Evolutionary conservation across 176 grass and related monocot species (phyloP).

Genomic region (Oryza officinalis): DNA sequence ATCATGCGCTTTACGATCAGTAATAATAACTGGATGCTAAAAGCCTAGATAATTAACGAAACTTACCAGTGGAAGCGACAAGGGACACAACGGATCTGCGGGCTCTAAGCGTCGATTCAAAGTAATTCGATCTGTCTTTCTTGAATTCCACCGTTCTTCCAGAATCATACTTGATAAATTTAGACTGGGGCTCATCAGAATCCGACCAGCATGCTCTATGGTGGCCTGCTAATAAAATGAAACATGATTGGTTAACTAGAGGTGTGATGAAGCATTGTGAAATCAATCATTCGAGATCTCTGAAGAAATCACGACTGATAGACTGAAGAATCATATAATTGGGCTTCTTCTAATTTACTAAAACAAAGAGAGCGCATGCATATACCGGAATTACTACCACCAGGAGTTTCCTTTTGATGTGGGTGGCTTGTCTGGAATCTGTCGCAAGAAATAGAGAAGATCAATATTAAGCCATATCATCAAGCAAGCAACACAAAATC

Average conservation of each 20-base stretch:
- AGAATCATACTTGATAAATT: neutral
- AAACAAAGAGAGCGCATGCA: neutral
- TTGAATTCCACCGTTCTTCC: neutral
- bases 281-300: neutral
- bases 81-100: conserved; percentile 2
- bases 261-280: neutral
- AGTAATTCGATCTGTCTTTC: neutral
- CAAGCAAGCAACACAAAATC: neutral
- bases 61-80: neutral
- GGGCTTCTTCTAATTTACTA: too few relatives aligned
- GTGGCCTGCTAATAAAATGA: neutral
- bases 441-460: neutral
- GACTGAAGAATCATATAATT: neutral
- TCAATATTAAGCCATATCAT: neutral
- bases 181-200: neutral
- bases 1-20: neutral
- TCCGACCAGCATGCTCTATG: conserved; percentile 15
- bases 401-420: neutral
- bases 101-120: neutral
- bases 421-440: neutral
- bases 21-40: neutral
- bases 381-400: neutral
- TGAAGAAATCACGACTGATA: too few relatives aligned
- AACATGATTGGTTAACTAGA: neutral
- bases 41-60: neutral